Conservation (phyloP, 2,329 filamentous ascomycete genomes). For the Pyricularia pennisetigena region DNA sequence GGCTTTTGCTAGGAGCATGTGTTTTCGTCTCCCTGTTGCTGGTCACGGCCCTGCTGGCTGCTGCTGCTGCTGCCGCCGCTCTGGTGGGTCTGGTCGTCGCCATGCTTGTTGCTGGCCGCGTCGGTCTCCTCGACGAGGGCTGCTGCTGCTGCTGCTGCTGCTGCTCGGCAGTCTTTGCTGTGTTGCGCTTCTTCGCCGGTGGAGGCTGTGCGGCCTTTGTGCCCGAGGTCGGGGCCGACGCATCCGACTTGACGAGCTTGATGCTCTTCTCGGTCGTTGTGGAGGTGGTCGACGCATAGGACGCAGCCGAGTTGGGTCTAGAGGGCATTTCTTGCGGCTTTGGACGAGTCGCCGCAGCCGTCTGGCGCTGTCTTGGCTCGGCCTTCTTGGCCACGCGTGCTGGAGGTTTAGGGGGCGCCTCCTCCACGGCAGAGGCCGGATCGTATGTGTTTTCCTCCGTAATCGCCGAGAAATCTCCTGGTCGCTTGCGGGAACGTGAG, state of each 20-base stretch:
- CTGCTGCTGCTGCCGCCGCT: neutral
- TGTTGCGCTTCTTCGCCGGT: constrained; percentile 4
- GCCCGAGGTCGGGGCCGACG: neutral
- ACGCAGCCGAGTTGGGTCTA: constrained; percentile 9
- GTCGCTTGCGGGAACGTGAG: constrained; percentile 12
- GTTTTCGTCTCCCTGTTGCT: neutral
- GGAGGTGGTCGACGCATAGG: constrained; percentile 1
- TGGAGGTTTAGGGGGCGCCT: neutral
- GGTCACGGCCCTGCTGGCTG: neutral
- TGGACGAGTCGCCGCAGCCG: neutral
- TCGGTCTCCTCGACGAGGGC: neutral
- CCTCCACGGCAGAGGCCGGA: constrained; percentile 12
- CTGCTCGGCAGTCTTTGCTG: constrained; percentile 3
- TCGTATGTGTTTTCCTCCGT: constrained; percentile 38
- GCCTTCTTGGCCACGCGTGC: neutral
- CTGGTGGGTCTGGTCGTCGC: neutral
- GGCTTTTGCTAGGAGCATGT: neutral
- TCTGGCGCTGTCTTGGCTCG: neutral
- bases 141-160: constrained; percentile 8
- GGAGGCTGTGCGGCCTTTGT: constrained; percentile 2
- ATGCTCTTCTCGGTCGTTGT: constrained; percentile 3
- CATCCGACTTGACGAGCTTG: constrained; percentile 1
- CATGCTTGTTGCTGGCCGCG: neutral
- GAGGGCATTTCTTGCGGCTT: neutral
- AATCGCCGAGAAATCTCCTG: constrained; percentile 33